phyloP scores from a whole-genome alignment of 2,329 filamentous ascomycete genomes.

The Aspergillus brunneoviolaceus region DNA sequence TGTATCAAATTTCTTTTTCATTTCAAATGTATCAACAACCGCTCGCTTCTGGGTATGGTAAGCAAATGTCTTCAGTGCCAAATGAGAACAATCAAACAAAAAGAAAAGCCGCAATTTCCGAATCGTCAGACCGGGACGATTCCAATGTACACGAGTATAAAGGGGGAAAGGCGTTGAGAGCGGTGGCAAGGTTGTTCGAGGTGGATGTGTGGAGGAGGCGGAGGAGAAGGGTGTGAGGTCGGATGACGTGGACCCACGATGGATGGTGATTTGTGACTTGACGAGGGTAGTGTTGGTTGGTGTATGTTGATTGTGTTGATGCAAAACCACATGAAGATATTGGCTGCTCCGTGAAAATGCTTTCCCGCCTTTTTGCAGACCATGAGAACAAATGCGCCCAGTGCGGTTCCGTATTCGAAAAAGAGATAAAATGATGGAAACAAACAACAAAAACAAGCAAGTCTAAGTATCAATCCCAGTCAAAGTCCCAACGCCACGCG shows the following conservation, averaged over 20 bases:
- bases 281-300: constrained; percentile 12
- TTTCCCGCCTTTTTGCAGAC: constrained; percentile 33
- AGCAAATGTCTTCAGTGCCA: constrained; percentile 28
- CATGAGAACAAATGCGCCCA: constrained; percentile 37
- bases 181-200: background rate
- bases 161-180: background rate
- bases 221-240: background rate
- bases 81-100: constrained; percentile 18
- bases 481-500: constrained; percentile 35
- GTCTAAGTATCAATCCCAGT: constrained; percentile 27
- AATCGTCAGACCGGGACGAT: constrained; percentile 27
- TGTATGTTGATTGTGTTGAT: constrained; percentile 13
- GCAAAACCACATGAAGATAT: constrained; percentile 17
- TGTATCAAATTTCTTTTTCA: constrained; percentile 12
- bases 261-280: background rate
- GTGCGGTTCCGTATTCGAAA: constrained; percentile 30
- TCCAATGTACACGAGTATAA: constrained; percentile 24
- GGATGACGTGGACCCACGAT: background rate
- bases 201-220: background rate
- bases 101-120: constrained; percentile 3
- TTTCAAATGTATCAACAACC: constrained; percentile 19
- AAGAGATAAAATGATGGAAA: background rate
- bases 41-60: constrained; percentile 26
- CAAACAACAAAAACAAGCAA: constrained; percentile 25
- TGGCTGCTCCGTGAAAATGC: constrained; percentile 35